phyloP scores from a whole-genome alignment of 73 alveolate species.

The Uronychia setigera region DNA sequence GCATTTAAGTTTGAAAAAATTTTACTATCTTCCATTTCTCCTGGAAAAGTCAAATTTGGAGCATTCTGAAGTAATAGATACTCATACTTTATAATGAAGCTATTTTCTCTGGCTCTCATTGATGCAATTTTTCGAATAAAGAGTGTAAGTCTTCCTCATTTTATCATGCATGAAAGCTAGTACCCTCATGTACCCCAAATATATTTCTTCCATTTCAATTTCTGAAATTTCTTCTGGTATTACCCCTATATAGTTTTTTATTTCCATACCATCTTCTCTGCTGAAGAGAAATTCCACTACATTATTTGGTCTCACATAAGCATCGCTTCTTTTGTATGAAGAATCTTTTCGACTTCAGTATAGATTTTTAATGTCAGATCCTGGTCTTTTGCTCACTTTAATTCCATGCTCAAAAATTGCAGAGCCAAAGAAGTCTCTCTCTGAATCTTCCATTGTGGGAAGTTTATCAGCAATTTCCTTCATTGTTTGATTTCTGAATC shows the following conservation, averaged over 20 bases:
- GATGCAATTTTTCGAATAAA: neutral
- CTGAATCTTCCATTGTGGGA: neutral
- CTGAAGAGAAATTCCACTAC: conserved; percentile 5
- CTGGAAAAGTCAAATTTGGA: neutral
- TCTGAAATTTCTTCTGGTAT: neutral
- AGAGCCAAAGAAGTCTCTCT: neutral
- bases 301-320: neutral
- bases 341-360: neutral
- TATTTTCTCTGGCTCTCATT: neutral
- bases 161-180: conserved; percentile 6
- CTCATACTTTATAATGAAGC: neutral
- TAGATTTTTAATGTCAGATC: neutral
- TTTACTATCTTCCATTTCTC: neutral
- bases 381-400: neutral
- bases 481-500: neutral
- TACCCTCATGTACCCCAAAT: neutral
- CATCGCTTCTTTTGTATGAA: neutral
- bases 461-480: neutral
- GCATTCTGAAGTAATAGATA: no score
- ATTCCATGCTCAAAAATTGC: neutral
- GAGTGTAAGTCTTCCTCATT: neutral
- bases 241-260: neutral
- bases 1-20: neutral
- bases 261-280: neutral
- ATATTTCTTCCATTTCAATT: neutral